These are phyloP conservation scores for Saprolegnia parasitica DNA, from an alignment of 352 stramenopile species.

Conservation along the genomic window DNA sequence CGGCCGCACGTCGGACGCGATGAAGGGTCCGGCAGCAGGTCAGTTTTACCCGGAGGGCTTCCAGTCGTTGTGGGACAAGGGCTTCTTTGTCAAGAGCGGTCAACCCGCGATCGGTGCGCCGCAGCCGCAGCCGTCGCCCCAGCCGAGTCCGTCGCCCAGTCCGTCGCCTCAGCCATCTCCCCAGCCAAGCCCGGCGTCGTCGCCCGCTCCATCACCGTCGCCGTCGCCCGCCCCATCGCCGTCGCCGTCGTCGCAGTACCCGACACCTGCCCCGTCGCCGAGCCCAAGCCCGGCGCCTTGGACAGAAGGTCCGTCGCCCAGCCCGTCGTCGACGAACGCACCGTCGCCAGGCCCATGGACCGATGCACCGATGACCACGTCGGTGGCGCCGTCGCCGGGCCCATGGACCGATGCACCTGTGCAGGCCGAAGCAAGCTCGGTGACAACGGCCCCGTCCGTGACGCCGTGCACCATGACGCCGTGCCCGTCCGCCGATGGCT, in stretches of 20 bases:
- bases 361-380: not conserved
- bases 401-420: not conserved
- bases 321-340: not conserved
- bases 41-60: conserved; percentile 61
- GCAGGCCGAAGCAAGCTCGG: not conserved
- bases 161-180: no score
- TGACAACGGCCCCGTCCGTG: not conserved
- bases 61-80: conserved; percentile 53
- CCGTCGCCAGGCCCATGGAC: not conserved
- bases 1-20: conserved; percentile 37
- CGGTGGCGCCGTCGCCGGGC: not conserved
- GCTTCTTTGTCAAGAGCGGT: conserved; percentile 66
- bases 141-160: no score
- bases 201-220: no score
- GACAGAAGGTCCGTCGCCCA: not conserved
- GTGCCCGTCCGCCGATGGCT: not conserved
- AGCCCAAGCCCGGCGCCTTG: not conserved
- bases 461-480: not conserved
- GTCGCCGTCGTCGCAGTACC: no score
- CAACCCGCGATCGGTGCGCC: no score
- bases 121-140: no score
- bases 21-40: conserved; percentile 45
- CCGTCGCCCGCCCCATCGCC: no score
- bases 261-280: no score
- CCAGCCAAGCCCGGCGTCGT: no score